Evolutionary conservation across 352 stramenopile genomes (phyloP).

Genomic region (Peronosclerospora sorghi): DNA sequence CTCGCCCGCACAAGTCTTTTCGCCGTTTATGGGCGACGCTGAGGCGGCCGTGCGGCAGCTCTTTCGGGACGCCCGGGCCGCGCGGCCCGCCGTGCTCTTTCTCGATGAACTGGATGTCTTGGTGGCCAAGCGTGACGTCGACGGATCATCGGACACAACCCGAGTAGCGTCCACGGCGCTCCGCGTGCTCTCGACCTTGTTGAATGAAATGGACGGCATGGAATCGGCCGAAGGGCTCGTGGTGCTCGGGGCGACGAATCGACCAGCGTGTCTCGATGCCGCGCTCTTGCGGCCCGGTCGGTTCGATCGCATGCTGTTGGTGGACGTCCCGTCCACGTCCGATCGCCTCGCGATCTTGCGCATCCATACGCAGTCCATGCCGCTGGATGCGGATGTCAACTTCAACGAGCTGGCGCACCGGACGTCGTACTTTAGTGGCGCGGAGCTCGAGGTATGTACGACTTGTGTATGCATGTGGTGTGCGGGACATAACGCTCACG

Average conservation of each 20-base stretch:
- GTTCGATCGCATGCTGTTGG: conserved; percentile 94
- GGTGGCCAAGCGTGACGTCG: conserved; percentile 71
- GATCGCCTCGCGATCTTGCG: conserved; percentile 60
- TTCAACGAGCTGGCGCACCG: conserved; percentile 35
- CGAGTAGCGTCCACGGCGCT: conserved; percentile 62
- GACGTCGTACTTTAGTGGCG: conserved; percentile 68
- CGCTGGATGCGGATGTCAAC: conserved; percentile 53
- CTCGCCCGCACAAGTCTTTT: conserved; percentile 82
- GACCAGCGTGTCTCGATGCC: conserved; percentile 95
- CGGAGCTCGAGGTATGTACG: conserved; percentile 70
- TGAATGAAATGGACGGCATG: conserved; percentile 97
- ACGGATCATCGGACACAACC: no score
- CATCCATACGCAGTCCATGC: conserved; percentile 64
- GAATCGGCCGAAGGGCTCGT: conserved; percentile 90
- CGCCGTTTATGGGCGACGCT: conserved; percentile 81
- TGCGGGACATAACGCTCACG: no score
- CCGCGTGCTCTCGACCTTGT: conserved; percentile 93
- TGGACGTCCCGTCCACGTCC: conserved; percentile 72
- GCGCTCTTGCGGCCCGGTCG: conserved; percentile 92
- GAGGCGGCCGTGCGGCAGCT: conserved; percentile 74
- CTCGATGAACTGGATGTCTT: conserved; percentile 86
- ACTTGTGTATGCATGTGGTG: no score
- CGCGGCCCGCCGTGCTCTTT: conserved; percentile 87
- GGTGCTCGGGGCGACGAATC: conserved; percentile 96
- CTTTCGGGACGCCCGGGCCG: conserved; percentile 64